Evolutionary conservation across 768 basidiomycete species (phyloP).

Genomic region (Agrocybe praecox): DNA sequence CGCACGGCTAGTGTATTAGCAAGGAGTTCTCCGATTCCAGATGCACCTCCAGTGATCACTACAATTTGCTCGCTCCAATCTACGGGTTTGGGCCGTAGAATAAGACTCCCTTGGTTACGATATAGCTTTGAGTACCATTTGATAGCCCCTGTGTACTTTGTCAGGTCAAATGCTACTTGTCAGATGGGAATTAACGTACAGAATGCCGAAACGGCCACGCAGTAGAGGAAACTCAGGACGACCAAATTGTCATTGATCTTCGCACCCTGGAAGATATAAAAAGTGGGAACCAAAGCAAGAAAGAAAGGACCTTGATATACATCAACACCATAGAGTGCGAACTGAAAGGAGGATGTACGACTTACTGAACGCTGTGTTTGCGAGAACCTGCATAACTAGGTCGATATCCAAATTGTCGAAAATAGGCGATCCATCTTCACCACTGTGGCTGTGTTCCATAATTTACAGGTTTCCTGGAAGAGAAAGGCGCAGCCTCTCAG

Average conservation of each 20-base stretch:
- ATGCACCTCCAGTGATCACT: slow-evolving; percentile 91
- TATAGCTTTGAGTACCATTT: slow-evolving; percentile 75
- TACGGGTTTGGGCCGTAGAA: slow-evolving; percentile 60
- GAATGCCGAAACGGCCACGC: slow-evolving; percentile 57
- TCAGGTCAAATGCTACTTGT: background rate
- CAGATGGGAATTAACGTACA: slow-evolving; percentile 50
- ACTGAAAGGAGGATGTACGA: slow-evolving; percentile 3
- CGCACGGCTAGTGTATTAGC: slow-evolving; percentile 86
- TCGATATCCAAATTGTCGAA: slow-evolving; percentile 80
- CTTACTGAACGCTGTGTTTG: slow-evolving; percentile 80
- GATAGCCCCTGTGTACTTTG: slow-evolving; percentile 52
- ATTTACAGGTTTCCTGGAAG: slow-evolving; percentile 12
- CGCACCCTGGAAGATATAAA: slow-evolving; percentile 73
- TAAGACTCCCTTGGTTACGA: slow-evolving; percentile 69
- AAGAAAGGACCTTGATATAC: slow-evolving; percentile 75
- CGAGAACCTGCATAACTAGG: slow-evolving; percentile 75
- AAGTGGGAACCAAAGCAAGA: slow-evolving; percentile 75
- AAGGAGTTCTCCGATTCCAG: slow-evolving; percentile 86
- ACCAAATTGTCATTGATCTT: slow-evolving; percentile 54
- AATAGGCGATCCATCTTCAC: slow-evolving; percentile 46
- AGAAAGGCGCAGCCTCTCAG: slow-evolving; percentile 33
- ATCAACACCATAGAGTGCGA: slow-evolving; percentile 1
- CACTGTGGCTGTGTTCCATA: slow-evolving; percentile 29
- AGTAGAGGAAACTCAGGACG: slow-evolving; percentile 54
- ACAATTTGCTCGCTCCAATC: slow-evolving; percentile 93